Conservation (phyloP, 768 basidiomycete genomes). For the Termitomyces sp. region DNA sequence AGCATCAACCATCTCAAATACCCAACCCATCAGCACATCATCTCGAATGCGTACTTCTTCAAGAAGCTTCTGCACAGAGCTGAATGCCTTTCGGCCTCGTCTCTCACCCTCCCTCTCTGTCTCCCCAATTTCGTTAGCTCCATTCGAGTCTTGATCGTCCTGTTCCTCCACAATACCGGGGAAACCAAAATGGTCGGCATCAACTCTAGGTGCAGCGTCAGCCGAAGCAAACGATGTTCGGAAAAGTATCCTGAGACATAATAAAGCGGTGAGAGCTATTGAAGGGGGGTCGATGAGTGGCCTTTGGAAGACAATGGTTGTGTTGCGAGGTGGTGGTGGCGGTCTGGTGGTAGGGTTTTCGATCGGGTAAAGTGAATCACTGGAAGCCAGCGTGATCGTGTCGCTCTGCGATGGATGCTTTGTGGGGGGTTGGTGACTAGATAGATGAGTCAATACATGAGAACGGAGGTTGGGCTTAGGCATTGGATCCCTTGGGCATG, state of each 20-base stretch:
- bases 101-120: slow-evolving; percentile 65
- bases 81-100: slow-evolving; percentile 68
- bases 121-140: slow-evolving; percentile 41
- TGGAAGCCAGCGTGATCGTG: slow-evolving; percentile 60
- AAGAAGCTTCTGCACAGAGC: slow-evolving; percentile 50
- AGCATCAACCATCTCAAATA: slow-evolving; percentile 54
- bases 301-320: slow-evolving; percentile 50
- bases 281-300: slow-evolving; percentile 63
- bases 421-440: slow-evolving; percentile 45
- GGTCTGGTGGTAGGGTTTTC: slow-evolving; percentile 61
- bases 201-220: slow-evolving; percentile 62
- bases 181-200: slow-evolving; percentile 87
- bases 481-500: slow-evolving; percentile 45
- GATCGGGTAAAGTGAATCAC: slow-evolving; percentile 48
- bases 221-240: slow-evolving; percentile 69
- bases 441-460: slow-evolving; percentile 76
- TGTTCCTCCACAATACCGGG: slow-evolving; percentile 76
- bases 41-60: slow-evolving; percentile 63
- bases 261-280: slow-evolving; percentile 70
- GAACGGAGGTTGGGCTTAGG: slow-evolving; percentile 48
- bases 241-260: slow-evolving; percentile 81
- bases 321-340: slow-evolving; percentile 64
- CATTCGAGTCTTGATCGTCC: slow-evolving; percentile 55
- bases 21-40: slow-evolving; percentile 52
- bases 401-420: slow-evolving; percentile 71